Conservation (phyloP, 768 basidiomycete genomes). For the Termitomyces sp. region DNA sequence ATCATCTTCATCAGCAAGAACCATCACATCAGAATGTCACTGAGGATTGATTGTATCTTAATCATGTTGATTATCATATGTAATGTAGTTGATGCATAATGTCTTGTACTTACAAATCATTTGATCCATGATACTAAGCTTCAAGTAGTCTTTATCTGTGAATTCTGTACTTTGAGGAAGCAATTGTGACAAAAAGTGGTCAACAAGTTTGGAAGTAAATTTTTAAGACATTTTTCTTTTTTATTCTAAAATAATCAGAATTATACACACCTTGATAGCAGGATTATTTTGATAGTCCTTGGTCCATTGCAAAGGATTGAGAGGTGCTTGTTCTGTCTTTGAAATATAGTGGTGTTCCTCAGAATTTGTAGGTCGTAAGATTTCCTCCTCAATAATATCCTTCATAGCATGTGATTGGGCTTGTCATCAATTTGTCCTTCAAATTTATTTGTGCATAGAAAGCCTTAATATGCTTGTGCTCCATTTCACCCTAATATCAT, state of each 20-base stretch:
- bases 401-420: slow-evolving; percentile 8
- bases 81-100: not conserved
- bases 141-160: not conserved
- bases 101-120: not conserved
- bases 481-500: not conserved
- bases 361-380: not conserved
- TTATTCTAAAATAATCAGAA: not conserved
- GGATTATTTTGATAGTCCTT: slow-evolving; percentile 15
- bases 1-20: not conserved
- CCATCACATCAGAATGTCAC: not conserved
- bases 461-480: slow-evolving; percentile 2
- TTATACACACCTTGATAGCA: slow-evolving; percentile 19
- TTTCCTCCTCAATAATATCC: not conserved
- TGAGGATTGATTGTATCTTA: not conserved
- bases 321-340: not conserved
- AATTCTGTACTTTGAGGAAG: not conserved
- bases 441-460: slow-evolving; percentile 10
- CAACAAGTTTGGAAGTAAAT: slow-evolving; percentile 21
- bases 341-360: not conserved
- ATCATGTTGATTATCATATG: not conserved
- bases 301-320: not conserved
- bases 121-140: too few relatives aligned
- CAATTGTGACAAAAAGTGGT: not conserved
- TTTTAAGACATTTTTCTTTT: slow-evolving; percentile 11
- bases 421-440: slow-evolving; percentile 13